Evolutionary conservation across 306 rosid genomes (phyloP).

Genomic region (Prinsepia uniflora): DNA sequence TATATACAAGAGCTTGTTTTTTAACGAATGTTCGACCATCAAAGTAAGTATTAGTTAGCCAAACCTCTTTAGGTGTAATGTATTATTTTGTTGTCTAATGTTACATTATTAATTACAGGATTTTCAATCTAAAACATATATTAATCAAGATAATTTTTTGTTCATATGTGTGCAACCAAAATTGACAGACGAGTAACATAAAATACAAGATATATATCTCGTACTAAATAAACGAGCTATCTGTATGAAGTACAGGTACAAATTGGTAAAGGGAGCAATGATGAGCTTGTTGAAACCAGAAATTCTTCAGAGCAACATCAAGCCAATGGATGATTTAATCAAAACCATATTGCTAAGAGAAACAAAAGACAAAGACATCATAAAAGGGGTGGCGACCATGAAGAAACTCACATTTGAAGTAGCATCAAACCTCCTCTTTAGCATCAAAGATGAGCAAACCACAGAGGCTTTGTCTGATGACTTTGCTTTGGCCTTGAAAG

Average conservation of each 20-base stretch:
- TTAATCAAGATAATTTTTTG: too few species aligned
- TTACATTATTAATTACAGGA: not conserved
- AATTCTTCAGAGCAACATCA: constrained; percentile 39
- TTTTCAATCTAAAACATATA: not conserved
- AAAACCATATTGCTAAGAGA: constrained; percentile 19
- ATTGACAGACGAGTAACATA: too few species aligned
- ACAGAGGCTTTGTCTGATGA: constrained; percentile 33
- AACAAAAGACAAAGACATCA: constrained; percentile 31
- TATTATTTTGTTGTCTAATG: too few species aligned
- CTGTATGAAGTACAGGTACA: constrained; percentile 18
- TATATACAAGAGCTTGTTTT: too few species aligned
- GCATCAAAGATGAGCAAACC: constrained; percentile 39
- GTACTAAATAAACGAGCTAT: too few species aligned
- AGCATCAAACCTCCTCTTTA: constrained; percentile 39
- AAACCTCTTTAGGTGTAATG: too few species aligned
- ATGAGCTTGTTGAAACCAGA: constrained; percentile 48
- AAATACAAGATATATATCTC: too few species aligned
- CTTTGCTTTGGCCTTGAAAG: constrained; percentile 30
- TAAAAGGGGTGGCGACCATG: constrained; percentile 36
- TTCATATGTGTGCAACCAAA: not conserved
- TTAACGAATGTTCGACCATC: too few species aligned
- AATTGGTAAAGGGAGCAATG: constrained; percentile 39
- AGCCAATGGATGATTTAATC: constrained; percentile 40
- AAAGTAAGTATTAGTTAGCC: too few species aligned
- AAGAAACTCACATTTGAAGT: constrained; percentile 38